Evolutionary conservation across 495 filamentous ascomycete species (phyloP), one percentile per base, ranked within the genome.

Genomic region (Aspergillus ostianus): DNA sequence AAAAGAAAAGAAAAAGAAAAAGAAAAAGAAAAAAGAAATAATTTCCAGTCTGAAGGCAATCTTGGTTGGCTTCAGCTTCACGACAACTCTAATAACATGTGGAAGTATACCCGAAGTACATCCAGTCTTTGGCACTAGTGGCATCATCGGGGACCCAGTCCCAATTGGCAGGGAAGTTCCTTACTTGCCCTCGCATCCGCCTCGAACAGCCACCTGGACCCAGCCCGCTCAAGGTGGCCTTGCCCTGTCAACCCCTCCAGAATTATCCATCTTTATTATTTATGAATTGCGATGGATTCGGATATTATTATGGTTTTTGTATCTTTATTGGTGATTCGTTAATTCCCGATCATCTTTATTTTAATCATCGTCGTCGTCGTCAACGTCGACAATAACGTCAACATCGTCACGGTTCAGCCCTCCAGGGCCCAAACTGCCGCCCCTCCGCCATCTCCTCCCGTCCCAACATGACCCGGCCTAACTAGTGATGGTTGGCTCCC

Each of bases 71-170:
- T 49, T 48, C 18, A 56, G 1, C 44, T 48, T 41, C 44, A 27
- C 21, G 50, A 15, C 50, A 49, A 49, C 47, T 21, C 53, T 45
- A 51, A 47, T 53, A 52, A 58, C 47, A 32, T 41, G 20, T 57
- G 51, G 47, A 50, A 51, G 57, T 64, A 55, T 61, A 55, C 61
- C 62, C 58, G 58, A 64, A 64, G 55, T 50, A 61, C 57, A 55
- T 48, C 62, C 62, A 60, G 54, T n/a, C 26, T 48, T 36, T 53
- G 49, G 53, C 47, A 46, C 59, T 61, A 57, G 54, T 51, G 32
- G 6, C 52, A 47, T 17, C 50, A 15, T 21, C 7, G 20, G 8
- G 1, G 17, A 27, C 27, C 50, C 23, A 15, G 49, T 51, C 49
- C 46, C 46, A n/a, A 47, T 47, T n/a, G n/a, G n/a, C 46, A 47